Evolutionary conservation across 2,329 filamentous ascomycete genomes (phyloP).

Genomic region (Myotisia sp.): DNA sequence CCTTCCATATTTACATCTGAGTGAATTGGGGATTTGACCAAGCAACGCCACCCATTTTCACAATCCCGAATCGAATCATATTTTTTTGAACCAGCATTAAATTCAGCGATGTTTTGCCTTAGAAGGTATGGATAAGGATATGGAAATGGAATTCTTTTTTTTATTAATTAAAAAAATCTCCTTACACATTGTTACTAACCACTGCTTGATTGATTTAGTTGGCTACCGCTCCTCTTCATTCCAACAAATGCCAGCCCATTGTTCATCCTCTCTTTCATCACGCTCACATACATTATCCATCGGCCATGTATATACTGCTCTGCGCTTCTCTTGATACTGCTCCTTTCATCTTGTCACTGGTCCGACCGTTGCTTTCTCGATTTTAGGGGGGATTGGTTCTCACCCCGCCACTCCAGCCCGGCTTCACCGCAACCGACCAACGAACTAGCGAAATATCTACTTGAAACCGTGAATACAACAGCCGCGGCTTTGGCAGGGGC

Average conservation of each 20-base stretch:
- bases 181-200: not conserved
- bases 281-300: slow-evolving; percentile 90
- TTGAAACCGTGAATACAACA: slow-evolving; percentile 51
- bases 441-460: slow-evolving; percentile 25
- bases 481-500: slow-evolving; percentile 52
- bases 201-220: slow-evolving; percentile 38
- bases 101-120: slow-evolving; percentile 49
- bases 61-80: no score
- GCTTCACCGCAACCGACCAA: slow-evolving; percentile 14
- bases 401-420: slow-evolving; percentile 47
- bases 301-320: slow-evolving; percentile 97
- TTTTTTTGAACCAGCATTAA: no score
- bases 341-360: slow-evolving; percentile 83
- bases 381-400: slow-evolving; percentile 83
- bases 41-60: no score
- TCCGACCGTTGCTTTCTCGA: slow-evolving; percentile 87
- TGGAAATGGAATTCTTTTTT: not conserved
- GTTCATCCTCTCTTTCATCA: slow-evolving; percentile 78
- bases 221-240: slow-evolving; percentile 77
- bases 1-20: no score
- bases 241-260: slow-evolving; percentile 72
- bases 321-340: slow-evolving; percentile 84
- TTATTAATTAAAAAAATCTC: not conserved
- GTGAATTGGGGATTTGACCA: no score
- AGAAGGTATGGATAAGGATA: slow-evolving; percentile 38